These are phyloP conservation scores for Pyrus hybrid DNA, from an alignment of 331 rosid genomes.

Conservation along the genomic window DNA sequence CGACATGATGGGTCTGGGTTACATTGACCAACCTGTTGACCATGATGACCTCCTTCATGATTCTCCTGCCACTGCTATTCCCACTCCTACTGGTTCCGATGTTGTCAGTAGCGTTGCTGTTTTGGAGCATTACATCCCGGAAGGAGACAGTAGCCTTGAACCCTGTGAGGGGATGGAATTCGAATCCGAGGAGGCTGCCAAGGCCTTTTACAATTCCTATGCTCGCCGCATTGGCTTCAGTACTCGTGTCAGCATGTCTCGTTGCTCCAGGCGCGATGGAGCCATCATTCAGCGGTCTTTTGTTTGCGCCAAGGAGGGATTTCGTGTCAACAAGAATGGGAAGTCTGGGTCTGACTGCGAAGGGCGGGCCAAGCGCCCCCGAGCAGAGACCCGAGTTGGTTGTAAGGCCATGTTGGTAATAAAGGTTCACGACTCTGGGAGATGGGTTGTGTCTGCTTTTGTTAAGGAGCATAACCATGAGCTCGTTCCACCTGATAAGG, in stretches of 20 bases:
- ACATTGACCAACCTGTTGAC: constrained; percentile 32
- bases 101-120: not conserved
- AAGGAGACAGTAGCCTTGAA: constrained; percentile 36
- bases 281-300: constrained; percentile 59
- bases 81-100: not conserved
- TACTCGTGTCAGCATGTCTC: constrained; percentile 50
- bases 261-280: constrained; percentile 49
- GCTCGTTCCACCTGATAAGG: constrained; percentile 50
- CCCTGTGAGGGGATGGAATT: constrained; percentile 49
- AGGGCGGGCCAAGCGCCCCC: constrained; percentile 40
- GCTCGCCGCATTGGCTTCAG: constrained; percentile 52
- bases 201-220: constrained; percentile 56
- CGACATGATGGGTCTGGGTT: constrained; percentile 45
- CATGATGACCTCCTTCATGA: constrained; percentile 25
- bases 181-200: constrained; percentile 59
- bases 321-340: constrained; percentile 36
- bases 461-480: constrained; percentile 58
- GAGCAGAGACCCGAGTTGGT: constrained; percentile 53
- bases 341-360: constrained; percentile 15
- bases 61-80: not conserved
- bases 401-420: constrained; percentile 57
- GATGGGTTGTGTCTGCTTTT: constrained; percentile 46
- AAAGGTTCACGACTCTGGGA: constrained; percentile 40
- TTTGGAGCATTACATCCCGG: constrained; percentile 15
- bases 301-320: constrained; percentile 55